Evolutionary conservation across 2,329 filamentous ascomycete species (phyloP).

Genomic region (Aureobasidium sp.): DNA sequence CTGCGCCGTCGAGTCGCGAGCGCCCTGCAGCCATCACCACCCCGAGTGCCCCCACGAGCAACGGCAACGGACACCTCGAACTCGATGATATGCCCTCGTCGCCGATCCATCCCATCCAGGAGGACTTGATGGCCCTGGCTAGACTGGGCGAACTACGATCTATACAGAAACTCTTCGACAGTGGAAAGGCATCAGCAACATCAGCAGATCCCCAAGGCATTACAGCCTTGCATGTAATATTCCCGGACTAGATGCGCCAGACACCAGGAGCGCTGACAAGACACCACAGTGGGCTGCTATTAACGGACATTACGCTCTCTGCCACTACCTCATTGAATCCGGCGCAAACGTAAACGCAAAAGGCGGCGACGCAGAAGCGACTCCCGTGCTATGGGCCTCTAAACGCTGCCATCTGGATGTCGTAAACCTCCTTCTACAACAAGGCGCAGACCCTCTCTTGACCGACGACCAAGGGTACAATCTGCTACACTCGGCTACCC

Average conservation of each 20-base stretch:
- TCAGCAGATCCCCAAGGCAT: conserved; percentile 89
- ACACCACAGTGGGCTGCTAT: conserved; percentile 83
- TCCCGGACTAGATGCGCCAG: background rate
- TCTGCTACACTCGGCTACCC: conserved; percentile 90
- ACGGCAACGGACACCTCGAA: conserved; percentile 17
- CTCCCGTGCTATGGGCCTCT: conserved; percentile 92
- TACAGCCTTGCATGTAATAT: conserved; percentile 78
- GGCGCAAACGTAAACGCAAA: conserved; percentile 92
- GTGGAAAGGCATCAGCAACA: conserved; percentile 70
- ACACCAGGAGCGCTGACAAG: background rate
- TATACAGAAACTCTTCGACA: conserved; percentile 86
- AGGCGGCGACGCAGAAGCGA: conserved; percentile 90
- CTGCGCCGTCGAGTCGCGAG: background rate
- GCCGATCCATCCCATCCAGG: conserved; percentile 46
- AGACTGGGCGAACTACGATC: conserved; percentile 76
- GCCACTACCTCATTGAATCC: conserved; percentile 80
- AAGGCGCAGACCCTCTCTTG: conserved; percentile 86
- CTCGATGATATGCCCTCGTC: conserved; percentile 28
- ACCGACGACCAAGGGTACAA: conserved; percentile 97
- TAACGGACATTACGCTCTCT: conserved; percentile 96
- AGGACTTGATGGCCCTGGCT: conserved; percentile 94
- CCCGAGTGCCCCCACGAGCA: background rate
- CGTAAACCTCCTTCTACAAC: conserved; percentile 82
- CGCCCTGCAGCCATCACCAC: background rate
- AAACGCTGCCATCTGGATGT: conserved; percentile 96